phyloP scores from a whole-genome alignment of 768 basidiomycete genomes.

The Suillus bovinus region DNA sequence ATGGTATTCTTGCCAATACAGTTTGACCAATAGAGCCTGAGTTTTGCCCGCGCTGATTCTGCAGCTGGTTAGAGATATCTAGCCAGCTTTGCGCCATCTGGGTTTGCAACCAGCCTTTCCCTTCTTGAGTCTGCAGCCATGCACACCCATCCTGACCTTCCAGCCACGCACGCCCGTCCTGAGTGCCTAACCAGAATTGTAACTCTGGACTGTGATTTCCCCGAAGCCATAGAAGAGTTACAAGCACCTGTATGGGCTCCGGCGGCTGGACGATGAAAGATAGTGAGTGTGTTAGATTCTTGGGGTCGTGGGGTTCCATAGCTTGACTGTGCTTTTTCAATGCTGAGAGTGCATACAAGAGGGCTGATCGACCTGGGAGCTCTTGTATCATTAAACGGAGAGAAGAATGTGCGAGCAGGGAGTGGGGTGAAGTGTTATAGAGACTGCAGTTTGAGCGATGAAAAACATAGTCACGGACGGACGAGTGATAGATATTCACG shows the following conservation, averaged over 20 bases:
- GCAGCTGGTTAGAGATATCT: neutral
- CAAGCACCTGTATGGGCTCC: neutral
- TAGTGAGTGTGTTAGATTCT: neutral
- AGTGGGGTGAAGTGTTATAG: neutral
- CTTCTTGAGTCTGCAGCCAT: neutral
- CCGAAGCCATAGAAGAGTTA: neutral
- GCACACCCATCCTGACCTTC: neutral
- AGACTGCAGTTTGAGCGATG: neutral
- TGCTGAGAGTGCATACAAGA: neutral
- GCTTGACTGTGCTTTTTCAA: neutral
- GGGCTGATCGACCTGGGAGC: neutral
- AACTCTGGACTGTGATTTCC: neutral
- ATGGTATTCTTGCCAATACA: neutral
- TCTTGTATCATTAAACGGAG: neutral
- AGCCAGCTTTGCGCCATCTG: neutral
- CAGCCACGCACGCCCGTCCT: neutral
- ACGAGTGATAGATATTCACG: neutral
- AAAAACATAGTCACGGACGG: neutral
- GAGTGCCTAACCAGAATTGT: neutral
- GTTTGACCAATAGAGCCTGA: neutral
- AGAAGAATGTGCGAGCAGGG: neutral
- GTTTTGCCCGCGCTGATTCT: neutral
- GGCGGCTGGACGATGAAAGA: neutral
- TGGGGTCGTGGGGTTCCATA: neutral
- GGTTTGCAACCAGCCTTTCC: neutral